Evolutionary conservation across 306 rosid species (phyloP).

Genomic region (Carpinus fangiana): DNA sequence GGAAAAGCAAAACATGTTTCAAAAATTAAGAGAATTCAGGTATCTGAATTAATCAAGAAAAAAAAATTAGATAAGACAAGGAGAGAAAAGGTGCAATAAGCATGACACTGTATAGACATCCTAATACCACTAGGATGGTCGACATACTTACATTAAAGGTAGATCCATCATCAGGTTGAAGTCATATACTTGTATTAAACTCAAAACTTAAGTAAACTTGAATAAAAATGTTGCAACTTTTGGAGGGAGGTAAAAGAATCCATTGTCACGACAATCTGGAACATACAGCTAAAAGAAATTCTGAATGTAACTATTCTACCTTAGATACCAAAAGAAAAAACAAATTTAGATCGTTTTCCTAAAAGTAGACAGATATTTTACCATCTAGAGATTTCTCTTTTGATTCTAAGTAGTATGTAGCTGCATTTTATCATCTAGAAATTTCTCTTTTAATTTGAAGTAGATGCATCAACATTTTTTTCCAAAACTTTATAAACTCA

Average conservation of each 20-base stretch:
- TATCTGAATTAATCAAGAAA: background rate
- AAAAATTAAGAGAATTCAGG: background rate
- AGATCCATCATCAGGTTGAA: background rate
- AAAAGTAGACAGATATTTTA: background rate
- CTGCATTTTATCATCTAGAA: background rate
- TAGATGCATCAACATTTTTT: background rate
- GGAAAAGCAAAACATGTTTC: slow-evolving; percentile 19
- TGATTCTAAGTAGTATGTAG: background rate
- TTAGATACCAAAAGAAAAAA: background rate
- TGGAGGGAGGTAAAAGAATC: background rate
- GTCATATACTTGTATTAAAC: background rate
- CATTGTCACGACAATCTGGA: background rate
- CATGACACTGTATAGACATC: background rate
- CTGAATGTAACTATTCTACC: background rate
- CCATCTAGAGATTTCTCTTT: background rate
- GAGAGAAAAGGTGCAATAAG: background rate
- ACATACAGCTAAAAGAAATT: background rate
- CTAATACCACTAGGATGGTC: background rate
- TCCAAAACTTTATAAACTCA: background rate
- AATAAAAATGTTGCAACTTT: background rate
- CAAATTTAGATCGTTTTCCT: no score
- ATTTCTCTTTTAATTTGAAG: background rate
- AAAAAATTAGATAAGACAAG: background rate
- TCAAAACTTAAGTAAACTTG: background rate
- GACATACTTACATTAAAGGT: background rate